Evolutionary conservation across 352 stramenopile genomes (phyloP).

Genomic region (Phytophthora rubi): DNA sequence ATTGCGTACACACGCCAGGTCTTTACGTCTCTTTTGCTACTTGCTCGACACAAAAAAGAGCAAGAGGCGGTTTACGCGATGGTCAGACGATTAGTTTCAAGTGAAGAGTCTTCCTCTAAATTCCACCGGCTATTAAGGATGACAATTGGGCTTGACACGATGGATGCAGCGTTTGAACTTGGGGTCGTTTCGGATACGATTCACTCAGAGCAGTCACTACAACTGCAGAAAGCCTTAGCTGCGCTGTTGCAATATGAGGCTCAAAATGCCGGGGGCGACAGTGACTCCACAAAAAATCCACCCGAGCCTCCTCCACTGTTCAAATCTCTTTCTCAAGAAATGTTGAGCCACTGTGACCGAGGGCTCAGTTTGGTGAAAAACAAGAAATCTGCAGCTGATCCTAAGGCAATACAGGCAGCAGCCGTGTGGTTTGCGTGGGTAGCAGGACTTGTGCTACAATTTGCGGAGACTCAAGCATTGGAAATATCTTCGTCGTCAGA

Average conservation of each 20-base stretch:
- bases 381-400: conserved; percentile 22
- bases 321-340: conserved; percentile 33
- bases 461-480: conserved; percentile 15
- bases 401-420: conserved; percentile 4
- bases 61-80: conserved; percentile 21
- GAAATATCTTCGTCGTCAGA: not conserved
- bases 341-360: conserved; percentile 23
- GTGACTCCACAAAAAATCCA: not conserved
- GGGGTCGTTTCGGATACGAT: not conserved
- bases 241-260: conserved; percentile 22
- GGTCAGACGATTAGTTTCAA: conserved; percentile 27
- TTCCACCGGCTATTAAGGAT: conserved; percentile 38
- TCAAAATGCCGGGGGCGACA: not conserved
- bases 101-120: conserved; percentile 11
- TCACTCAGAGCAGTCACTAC: conserved; percentile 16
- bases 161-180: conserved; percentile 28
- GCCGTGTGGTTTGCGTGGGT: conserved; percentile 47
- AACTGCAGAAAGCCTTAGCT: conserved; percentile 19
- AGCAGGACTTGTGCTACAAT: conserved; percentile 23
- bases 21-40: conserved; percentile 36
- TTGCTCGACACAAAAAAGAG: conserved; percentile 10
- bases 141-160: conserved; percentile 31
- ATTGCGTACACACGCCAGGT: conserved; percentile 41
- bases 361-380: conserved; percentile 1
- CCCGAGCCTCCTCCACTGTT: conserved; percentile 29